phyloP scores from a whole-genome alignment of 129 eudicot genomes.

The Escallonia herrerae region DNA sequence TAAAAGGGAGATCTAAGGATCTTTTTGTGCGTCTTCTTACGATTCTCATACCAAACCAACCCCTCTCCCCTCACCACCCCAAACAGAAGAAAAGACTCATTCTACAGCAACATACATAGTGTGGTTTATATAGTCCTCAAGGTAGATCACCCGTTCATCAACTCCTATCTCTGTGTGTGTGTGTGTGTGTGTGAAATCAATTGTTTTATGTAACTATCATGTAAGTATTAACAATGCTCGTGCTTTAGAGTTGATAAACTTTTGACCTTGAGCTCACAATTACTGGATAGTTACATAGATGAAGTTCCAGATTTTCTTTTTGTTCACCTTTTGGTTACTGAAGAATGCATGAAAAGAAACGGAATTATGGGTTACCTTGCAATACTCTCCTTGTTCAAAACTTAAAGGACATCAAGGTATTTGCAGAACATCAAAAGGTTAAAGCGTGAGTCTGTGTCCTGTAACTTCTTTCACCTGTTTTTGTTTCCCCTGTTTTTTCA shows the following conservation, averaged over 20 bases:
- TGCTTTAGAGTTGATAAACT: not conserved
- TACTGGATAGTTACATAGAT: not conserved
- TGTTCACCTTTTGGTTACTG: not conserved
- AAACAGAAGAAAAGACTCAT: too few relatives aligned
- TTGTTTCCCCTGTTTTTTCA: not conserved
- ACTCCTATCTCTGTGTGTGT: not conserved
- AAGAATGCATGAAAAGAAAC: not conserved
- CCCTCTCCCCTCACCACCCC: too few relatives aligned
- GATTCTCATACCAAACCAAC: too few relatives aligned
- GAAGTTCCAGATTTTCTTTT: not conserved
- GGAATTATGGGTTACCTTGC: not conserved
- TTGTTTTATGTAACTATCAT: not conserved
- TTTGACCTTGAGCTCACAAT: not conserved
- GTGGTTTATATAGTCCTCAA: not conserved
- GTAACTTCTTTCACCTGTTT: not conserved
- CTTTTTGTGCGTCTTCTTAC: too few relatives aligned
- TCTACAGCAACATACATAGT: not conserved
- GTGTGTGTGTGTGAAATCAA: not conserved
- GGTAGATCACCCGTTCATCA: conserved; percentile 3
- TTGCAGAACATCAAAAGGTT: not conserved
- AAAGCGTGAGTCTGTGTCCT: not conserved
- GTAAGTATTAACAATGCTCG: too few relatives aligned
- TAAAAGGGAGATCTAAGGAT: too few relatives aligned
- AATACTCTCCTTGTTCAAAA: not conserved
- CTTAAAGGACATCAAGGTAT: not conserved